Evolutionary conservation across 2,329 filamentous ascomycete species (phyloP).

Genomic region (Tolypocladium paradoxum): DNA sequence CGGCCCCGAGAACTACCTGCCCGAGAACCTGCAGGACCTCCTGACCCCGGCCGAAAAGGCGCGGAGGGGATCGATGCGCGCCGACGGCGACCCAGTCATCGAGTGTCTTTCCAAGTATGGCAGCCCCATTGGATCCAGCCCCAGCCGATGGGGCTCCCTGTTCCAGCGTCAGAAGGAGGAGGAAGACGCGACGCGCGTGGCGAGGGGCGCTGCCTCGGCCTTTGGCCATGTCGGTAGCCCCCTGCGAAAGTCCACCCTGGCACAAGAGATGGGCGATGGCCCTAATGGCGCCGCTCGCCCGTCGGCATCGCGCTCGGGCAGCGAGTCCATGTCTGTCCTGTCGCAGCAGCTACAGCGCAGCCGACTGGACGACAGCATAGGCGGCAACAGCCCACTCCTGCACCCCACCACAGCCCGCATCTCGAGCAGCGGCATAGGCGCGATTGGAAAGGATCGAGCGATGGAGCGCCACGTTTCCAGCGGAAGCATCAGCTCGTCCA

Average conservation of each 20-base stretch:
- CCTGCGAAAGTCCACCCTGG: slow-evolving; percentile 51
- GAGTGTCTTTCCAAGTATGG: slow-evolving; percentile 47
- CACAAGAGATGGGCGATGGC: slow-evolving; percentile 36
- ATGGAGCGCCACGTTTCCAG: slow-evolving; percentile 50
- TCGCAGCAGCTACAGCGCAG: slow-evolving; percentile 54
- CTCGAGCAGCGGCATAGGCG: slow-evolving; percentile 25
- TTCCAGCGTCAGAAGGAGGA: slow-evolving; percentile 52
- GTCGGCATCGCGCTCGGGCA: slow-evolving; percentile 28
- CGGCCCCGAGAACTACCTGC: slow-evolving; percentile 50
- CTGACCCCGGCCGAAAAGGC: slow-evolving; percentile 59
- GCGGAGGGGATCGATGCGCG: slow-evolving; percentile 47
- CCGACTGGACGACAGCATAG: slow-evolving; percentile 36
- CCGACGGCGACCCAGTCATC: slow-evolving; percentile 38
- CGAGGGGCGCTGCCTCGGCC: slow-evolving; percentile 33
- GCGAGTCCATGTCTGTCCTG: slow-evolving; percentile 46
- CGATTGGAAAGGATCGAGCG: slow-evolving; percentile 29
- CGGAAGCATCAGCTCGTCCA: slow-evolving; percentile 43
- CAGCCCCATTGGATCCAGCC: slow-evolving; percentile 48
- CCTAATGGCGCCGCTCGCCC: slow-evolving; percentile 21
- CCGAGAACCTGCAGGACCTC: slow-evolving; percentile 56
- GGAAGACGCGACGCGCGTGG: slow-evolving; percentile 32
- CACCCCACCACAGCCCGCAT: slow-evolving; percentile 36
- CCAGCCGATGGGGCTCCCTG: slow-evolving; percentile 49
- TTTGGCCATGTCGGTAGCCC: slow-evolving; percentile 59
- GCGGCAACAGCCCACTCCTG: slow-evolving; percentile 35